These are phyloP conservation scores for Sequoiadendron giganteum DNA, from an alignment of 75 land plant species.

Conservation along the genomic window DNA sequence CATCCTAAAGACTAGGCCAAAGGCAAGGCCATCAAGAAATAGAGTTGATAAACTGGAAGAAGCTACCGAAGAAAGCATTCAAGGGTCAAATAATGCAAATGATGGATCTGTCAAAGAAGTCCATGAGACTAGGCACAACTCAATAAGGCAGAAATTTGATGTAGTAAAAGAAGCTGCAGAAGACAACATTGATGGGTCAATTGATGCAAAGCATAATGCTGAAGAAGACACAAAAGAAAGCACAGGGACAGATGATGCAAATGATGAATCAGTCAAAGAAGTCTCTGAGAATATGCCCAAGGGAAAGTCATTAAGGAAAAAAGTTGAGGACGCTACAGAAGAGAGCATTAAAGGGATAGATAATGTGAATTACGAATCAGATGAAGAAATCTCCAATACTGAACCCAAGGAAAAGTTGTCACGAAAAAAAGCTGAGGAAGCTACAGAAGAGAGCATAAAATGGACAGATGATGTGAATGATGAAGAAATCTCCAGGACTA, in stretches of 20 bases:
- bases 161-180: not conserved
- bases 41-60: not conserved
- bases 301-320: not conserved
- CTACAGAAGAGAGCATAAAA: not conserved
- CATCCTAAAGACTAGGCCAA: not conserved
- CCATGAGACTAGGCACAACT: not conserved
- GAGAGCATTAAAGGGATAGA: not conserved
- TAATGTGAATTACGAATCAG: not conserved
- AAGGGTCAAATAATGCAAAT: not conserved
- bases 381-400: not conserved
- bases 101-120: not conserved
- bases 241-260: not conserved
- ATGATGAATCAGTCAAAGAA: not conserved
- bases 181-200: not conserved
- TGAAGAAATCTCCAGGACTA: not conserved
- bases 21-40: not conserved
- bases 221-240: not conserved
- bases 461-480: not conserved
- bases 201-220: not conserved
- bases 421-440: not conserved
- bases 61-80: conserved; percentile 2
- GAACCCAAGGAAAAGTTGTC: not conserved
- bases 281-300: not conserved
- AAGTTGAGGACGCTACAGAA: not conserved
- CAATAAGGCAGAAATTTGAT: not conserved